Percentiles rank a stretch among this genome's conserved stretches.
Conservation (phyloP, 257 asterid genomes). For the Voacanga thouarsii region DNA sequence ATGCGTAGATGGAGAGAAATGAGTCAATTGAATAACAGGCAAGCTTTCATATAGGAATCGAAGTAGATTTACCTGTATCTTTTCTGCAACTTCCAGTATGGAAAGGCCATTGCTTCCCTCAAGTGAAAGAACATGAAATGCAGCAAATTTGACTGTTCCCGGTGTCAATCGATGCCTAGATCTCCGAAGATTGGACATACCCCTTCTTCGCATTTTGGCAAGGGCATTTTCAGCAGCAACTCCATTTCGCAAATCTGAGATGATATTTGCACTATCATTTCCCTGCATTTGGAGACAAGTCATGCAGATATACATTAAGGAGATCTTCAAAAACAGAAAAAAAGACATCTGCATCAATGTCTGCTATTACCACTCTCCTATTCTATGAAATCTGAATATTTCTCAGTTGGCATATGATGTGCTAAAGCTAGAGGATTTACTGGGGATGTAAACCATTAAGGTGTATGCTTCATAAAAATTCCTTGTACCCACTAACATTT, state of each 20-base stretch:
- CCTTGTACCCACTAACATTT: background rate
- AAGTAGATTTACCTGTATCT: slow-evolving; percentile 67
- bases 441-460: background rate
- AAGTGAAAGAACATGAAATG: slow-evolving; percentile 82
- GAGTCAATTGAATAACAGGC: slow-evolving; percentile 5
- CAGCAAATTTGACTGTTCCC: slow-evolving; percentile 91
- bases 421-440: background rate
- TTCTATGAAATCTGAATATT: background rate
- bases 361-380: background rate
- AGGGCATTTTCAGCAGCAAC: slow-evolving; percentile 84
- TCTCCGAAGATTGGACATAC: slow-evolving; percentile 65
- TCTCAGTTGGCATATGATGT: background rate
- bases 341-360: background rate
- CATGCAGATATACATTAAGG: background rate
- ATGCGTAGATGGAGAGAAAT: background rate
- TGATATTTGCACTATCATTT: slow-evolving; percentile 49
- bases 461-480: background rate
- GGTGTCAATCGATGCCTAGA: slow-evolving; percentile 95
- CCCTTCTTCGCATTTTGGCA: slow-evolving; percentile 82
- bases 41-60: background rate
- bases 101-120: slow-evolving; percentile 86
- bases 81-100: slow-evolving; percentile 77
- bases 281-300: slow-evolving; percentile 43
- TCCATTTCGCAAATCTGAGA: slow-evolving; percentile 80
- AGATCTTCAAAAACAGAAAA: background rate